phyloP scores from a whole-genome alignment of 306 rosid genomes.

The Glycine tomentella region DNA sequence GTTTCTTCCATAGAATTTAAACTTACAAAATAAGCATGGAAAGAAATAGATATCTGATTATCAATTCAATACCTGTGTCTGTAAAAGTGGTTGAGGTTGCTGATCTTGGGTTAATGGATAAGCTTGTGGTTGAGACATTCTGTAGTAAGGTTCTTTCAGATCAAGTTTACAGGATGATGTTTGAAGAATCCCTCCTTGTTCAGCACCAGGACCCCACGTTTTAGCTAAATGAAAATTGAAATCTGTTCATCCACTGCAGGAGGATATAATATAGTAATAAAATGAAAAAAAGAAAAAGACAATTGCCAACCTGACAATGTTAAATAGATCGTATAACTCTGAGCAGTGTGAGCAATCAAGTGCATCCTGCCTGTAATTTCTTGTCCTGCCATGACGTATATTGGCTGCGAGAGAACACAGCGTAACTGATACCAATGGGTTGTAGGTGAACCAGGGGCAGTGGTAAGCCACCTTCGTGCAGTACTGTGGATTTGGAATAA shows the following conservation, averaged over 20 bases:
- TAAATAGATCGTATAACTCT: conserved; percentile 76
- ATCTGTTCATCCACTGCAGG: conserved; percentile 29
- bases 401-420: conserved; percentile 84
- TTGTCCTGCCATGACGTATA: conserved; percentile 89
- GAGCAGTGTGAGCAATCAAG: conserved; percentile 87
- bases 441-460: conserved; percentile 86
- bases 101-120: conserved; percentile 74
- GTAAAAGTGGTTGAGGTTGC: conserved; percentile 57
- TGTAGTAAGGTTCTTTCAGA: conserved; percentile 89
- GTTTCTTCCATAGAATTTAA: conserved; percentile 8
- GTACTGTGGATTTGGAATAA: conserved; percentile 58
- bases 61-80: conserved; percentile 62
- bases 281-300: neutral
- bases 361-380: conserved; percentile 85
- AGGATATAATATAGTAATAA: conserved; percentile 14
- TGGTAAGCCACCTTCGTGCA: conserved; percentile 86
- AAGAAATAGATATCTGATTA: neutral
- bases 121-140: conserved; percentile 92
- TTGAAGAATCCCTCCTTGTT: conserved; percentile 83
- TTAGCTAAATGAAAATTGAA: conserved; percentile 63
- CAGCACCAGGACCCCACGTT: conserved; percentile 95
- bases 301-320: conserved; percentile 70
- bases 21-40: neutral
- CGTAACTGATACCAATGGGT: conserved; percentile 94
- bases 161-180: conserved; percentile 90